These are phyloP conservation scores for Graphiopsis chlorocephala DNA, from an alignment of 2,329 filamentous ascomycete species.

Conservation along the genomic window DNA sequence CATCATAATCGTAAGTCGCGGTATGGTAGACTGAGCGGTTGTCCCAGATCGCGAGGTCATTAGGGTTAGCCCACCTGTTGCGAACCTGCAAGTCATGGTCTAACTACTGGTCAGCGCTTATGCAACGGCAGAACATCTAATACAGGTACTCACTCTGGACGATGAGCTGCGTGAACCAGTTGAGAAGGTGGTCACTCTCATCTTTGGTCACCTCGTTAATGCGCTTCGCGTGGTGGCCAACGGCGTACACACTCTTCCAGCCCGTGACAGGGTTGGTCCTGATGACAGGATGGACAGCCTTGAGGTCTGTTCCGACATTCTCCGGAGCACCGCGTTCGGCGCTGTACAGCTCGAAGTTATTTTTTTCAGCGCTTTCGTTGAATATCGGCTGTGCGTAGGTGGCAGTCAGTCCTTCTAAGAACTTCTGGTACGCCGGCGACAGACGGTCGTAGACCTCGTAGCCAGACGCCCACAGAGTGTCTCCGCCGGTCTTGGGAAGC, in stretches of 20 bases:
- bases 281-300: conserved; percentile 48
- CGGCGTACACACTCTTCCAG: conserved; percentile 60
- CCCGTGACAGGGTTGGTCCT: conserved; percentile 61
- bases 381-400: conserved; percentile 43
- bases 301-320: conserved; percentile 24
- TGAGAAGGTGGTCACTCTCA: conserved; percentile 27
- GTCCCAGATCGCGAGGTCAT: conserved; percentile 61
- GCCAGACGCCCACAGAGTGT: conserved; percentile 66
- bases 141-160: conserved; percentile 40
- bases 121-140: conserved; percentile 25
- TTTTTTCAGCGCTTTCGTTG: conserved; percentile 21
- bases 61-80: conserved; percentile 59
- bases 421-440: conserved; percentile 54
- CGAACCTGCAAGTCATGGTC: conserved; percentile 67
- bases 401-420: conserved; percentile 59
- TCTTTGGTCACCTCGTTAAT: conserved; percentile 49
- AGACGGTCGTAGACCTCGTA: conserved; percentile 67
- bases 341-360: conserved; percentile 13
- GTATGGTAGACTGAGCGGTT: conserved; percentile 23
- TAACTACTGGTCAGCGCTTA: neutral
- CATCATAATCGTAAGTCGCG: conserved; percentile 23
- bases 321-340: conserved; percentile 15
- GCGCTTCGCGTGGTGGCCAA: conserved; percentile 56
- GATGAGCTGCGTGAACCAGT: conserved; percentile 34
- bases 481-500: conserved; percentile 53